phyloP scores from a whole-genome alignment of 2,329 filamentous ascomycete genomes.

The Claviceps arundinis region DNA sequence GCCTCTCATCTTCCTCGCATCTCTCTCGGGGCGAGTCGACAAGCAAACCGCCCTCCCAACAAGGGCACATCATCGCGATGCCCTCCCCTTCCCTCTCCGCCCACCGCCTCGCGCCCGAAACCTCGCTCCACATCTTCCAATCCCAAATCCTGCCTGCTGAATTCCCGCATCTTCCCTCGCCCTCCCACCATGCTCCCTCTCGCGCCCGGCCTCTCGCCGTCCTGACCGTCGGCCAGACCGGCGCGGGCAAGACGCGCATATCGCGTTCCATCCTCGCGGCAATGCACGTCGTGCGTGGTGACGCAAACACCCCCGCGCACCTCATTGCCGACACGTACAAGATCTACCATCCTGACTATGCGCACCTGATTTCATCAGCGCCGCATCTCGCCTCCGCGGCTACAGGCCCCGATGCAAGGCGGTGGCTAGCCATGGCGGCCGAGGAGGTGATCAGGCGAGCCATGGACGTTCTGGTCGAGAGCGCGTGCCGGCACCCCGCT shows the following conservation, averaged over 20 bases:
- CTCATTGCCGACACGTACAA: slow-evolving; percentile 38
- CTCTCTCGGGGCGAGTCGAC: no score
- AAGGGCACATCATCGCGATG: not conserved
- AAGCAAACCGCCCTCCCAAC: not conserved
- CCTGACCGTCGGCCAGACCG: slow-evolving; percentile 33
- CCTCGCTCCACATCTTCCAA: slow-evolving; percentile 19
- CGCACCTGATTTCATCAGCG: slow-evolving; percentile 15
- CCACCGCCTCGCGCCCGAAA: slow-evolving; percentile 18
- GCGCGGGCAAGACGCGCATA: slow-evolving; percentile 33
- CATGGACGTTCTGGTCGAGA: slow-evolving; percentile 29
- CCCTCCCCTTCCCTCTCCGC: slow-evolving; percentile 12
- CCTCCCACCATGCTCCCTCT: slow-evolving; percentile 2
- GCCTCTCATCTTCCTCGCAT: not conserved
- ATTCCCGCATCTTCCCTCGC: slow-evolving; percentile 11
- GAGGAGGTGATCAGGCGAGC: slow-evolving; percentile 16
- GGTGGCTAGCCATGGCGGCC: slow-evolving; percentile 30
- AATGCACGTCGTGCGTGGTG: slow-evolving; percentile 11
- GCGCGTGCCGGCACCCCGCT: slow-evolving; percentile 28
- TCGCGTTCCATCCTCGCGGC: slow-evolving; percentile 24
- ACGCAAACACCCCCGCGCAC: slow-evolving; percentile 17
- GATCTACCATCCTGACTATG: slow-evolving; percentile 30
- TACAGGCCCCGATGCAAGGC: slow-evolving; percentile 27
- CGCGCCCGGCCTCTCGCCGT: slow-evolving; percentile 22
- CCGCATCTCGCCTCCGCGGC: slow-evolving; percentile 25
- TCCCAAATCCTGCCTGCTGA: slow-evolving; percentile 20